phyloP scores from a whole-genome alignment of 768 basidiomycete genomes.

The Trametopsis cervina region DNA sequence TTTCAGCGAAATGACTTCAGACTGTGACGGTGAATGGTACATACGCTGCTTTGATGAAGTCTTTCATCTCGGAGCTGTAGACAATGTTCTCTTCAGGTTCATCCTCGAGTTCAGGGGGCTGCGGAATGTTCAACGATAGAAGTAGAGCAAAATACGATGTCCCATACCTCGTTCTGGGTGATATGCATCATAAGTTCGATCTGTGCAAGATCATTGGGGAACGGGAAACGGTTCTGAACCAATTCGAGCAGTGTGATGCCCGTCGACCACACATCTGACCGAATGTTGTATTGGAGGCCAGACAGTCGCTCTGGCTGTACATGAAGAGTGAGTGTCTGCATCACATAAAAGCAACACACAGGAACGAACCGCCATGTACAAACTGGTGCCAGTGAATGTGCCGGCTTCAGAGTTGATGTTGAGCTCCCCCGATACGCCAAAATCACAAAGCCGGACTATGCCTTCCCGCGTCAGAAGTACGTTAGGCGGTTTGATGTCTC shows the following conservation, averaged over 20 bases:
- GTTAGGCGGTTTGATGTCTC: constrained; percentile 94
- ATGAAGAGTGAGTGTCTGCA: too few species aligned
- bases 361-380: constrained; percentile 93
- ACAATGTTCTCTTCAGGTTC: constrained; percentile 50
- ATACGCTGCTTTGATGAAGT: constrained; percentile 82
- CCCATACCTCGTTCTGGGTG: constrained; percentile 63
- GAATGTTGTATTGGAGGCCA: constrained; percentile 87
- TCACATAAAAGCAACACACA: too few species aligned
- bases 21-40: constrained; percentile 22
- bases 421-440: constrained; percentile 95
- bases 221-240: constrained; percentile 91
- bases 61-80: constrained; percentile 86
- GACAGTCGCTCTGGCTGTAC: constrained; percentile 87
- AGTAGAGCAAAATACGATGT: constrained; percentile 12
- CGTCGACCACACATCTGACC: constrained; percentile 97
- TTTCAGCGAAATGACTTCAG: constrained; percentile 12
- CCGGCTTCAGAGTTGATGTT: constrained; percentile 87
- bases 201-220: constrained; percentile 84
- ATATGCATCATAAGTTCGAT: constrained; percentile 94
- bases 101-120: constrained; percentile 83
- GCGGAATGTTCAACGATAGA: constrained; percentile 11
- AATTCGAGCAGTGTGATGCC: constrained; percentile 93
- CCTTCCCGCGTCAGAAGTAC: constrained; percentile 87
- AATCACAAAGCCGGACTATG: constrained; percentile 88
- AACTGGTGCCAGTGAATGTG: constrained; percentile 96